These are phyloP conservation scores for Esteya vermicola DNA, from an alignment of 2,329 filamentous ascomycete species.

Conservation along the genomic window DNA sequence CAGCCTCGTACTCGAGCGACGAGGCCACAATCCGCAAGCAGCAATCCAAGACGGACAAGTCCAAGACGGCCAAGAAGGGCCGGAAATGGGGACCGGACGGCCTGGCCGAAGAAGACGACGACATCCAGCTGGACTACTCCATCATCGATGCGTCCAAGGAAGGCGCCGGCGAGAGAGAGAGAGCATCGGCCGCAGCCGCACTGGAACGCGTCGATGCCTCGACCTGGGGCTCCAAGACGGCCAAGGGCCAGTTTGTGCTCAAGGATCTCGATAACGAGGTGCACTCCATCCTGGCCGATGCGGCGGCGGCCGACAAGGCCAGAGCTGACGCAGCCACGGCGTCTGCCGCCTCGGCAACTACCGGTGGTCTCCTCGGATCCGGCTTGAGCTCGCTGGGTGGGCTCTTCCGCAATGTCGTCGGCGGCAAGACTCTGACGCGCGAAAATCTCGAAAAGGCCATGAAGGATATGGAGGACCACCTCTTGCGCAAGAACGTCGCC, in stretches of 20 bases:
- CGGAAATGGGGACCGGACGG: constrained; percentile 90
- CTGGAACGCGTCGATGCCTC: constrained; percentile 64
- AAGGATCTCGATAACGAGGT: constrained; percentile 92
- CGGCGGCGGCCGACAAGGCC: constrained; percentile 35
- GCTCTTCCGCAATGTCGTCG: constrained; percentile 87
- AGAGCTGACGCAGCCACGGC: constrained; percentile 25
- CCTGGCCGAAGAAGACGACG: constrained; percentile 70
- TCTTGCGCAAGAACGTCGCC: constrained; percentile 91
- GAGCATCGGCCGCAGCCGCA: constrained; percentile 22
- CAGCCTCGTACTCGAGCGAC: constrained; percentile 61
- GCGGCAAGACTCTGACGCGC: constrained; percentile 82
- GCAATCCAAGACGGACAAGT: constrained; percentile 17
- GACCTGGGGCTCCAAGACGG: constrained; percentile 75
- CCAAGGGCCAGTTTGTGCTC: constrained; percentile 86
- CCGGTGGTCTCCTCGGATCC: constrained; percentile 57
- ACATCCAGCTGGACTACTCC: constrained; percentile 84
- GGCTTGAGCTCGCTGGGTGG: constrained; percentile 72
- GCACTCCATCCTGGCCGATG: constrained; percentile 66
- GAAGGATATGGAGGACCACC: constrained; percentile 90
- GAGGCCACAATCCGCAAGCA: constrained; percentile 48
- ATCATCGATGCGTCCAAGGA: constrained; percentile 39
- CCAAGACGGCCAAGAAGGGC: constrained; percentile 60
- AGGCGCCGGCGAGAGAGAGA: constrained; percentile 26
- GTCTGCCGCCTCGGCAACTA: constrained; percentile 25
- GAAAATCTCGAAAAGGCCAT: constrained; percentile 83